Base-by-base conservation (phyloP, 2,329 filamentous ascomycete species). In the Aspergillus aculeatinus region DNA sequence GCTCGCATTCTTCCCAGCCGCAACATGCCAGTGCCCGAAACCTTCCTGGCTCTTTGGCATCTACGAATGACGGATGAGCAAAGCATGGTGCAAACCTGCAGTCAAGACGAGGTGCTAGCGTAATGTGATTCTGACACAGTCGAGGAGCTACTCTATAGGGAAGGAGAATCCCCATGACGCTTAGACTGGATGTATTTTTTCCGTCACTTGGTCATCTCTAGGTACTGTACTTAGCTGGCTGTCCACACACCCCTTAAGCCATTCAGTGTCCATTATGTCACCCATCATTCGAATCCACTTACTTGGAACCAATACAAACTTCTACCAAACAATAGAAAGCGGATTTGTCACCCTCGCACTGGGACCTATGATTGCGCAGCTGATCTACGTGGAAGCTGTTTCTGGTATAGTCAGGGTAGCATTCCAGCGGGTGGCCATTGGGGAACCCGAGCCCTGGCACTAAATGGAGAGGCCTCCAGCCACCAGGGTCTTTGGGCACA, bases 401-500 rank as follows among this genome's bases (percentile, higher is more conserved):
- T 75, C 66, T 63, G 69, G 74, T 50, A 65, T 72, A 73, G 70
- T 67, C 60, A 65, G 60, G 67, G 71, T 72, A 72, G 62, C 74
- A 76, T 76, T 76, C 70, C 66, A 60, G 42, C 58, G 58, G 62
- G 72, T 75, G 74, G 73, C 73, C 70, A 68, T 68, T 63, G 50
- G 60, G 53, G 56, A 60, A 44, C 54, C 58, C 60, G 59, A 66
- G 59, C 55, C 63, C 39, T 44, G 39, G 16, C 62, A 60, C 66
- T 58, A 55, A 60, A 59, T 51, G 54, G 58, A 56, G 55, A 53
- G 60, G 68, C 67, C 63, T 62, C 69, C 65, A 71, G 66, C 69
- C 62, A 64, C 63, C 59, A 39, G 57, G 31, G 51, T 58, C 55
- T 61, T 39, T 21, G 7, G 42, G 49, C 39, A 50, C 39, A 44